phyloP scores from a whole-genome alignment of 345 rosid genomes.

The Camelina neglecta region DNA sequence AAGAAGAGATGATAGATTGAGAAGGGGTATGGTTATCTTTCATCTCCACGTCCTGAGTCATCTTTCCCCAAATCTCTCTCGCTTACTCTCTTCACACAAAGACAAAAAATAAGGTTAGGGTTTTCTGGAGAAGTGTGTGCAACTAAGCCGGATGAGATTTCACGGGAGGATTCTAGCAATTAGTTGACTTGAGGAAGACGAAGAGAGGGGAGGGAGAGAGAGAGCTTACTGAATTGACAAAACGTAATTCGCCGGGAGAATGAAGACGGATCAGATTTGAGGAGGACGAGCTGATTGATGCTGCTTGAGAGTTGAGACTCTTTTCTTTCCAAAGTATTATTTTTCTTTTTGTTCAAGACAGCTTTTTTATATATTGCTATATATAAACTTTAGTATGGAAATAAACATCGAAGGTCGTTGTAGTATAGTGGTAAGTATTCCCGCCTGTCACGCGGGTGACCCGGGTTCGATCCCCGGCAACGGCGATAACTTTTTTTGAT shows the following conservation, averaged over 20 bases:
- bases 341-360: constrained; percentile 57
- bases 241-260: constrained; percentile 4
- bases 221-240: constrained; percentile 22
- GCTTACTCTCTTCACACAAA: constrained; percentile 1
- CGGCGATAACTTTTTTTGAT: constrained; percentile 46
- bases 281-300: constrained; percentile 14
- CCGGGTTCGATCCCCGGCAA: constrained; percentile 99
- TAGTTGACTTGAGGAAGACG: not conserved
- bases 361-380: not conserved
- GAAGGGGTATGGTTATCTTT: constrained; percentile 71
- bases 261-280: constrained; percentile 23
- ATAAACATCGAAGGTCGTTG: constrained; percentile 55
- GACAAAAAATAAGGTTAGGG: constrained; percentile 25
- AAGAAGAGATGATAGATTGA: constrained; percentile 52
- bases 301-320: constrained; percentile 1
- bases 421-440: constrained; percentile 97
- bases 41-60: constrained; percentile 91
- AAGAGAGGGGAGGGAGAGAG: not conserved
- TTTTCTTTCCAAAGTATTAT: constrained; percentile 30
- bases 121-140: constrained; percentile 12
- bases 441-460: constrained; percentile 99
- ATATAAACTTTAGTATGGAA: fast-evolving
- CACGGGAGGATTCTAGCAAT: not conserved
- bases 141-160: not conserved
- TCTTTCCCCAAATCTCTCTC: constrained; percentile 40